A percentile compares a stretch with the other conserved stretches of the same genome.
Evolutionary conservation across 352 stramenopile genomes (phyloP).

Genomic region (Phytophthora vignae): DNA sequence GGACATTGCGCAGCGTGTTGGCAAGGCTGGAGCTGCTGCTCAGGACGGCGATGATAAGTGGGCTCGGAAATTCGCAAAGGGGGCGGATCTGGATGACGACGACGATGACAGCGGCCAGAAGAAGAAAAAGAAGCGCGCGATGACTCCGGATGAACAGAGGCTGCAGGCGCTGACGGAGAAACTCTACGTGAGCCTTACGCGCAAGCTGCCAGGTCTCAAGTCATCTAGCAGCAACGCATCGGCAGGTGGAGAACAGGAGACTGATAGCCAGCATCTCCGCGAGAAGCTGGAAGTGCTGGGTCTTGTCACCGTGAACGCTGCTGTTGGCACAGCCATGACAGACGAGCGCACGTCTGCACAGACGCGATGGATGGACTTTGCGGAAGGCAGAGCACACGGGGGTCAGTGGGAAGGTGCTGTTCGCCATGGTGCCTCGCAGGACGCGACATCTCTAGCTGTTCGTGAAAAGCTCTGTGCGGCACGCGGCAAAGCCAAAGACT

Average conservation of each 20-base stretch:
- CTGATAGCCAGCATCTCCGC: conserved; percentile 47
- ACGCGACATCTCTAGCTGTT: conserved; percentile 67
- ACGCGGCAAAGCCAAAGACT: conserved; percentile 18
- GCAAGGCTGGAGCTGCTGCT: conserved; percentile 18
- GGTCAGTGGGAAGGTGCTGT: conserved; percentile 73
- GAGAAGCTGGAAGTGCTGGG: conserved; percentile 77
- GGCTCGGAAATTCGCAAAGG: conserved; percentile 63
- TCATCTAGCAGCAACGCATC: background rate
- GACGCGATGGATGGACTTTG: conserved; percentile 87
- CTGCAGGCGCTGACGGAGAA: conserved; percentile 78
- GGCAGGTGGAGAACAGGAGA: conserved; percentile 8
- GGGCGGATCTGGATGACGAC: conserved; percentile 56
- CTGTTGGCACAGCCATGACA: conserved; percentile 56
- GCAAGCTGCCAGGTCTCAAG: conserved; percentile 32
- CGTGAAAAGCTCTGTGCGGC: conserved; percentile 49
- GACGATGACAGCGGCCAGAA: conserved; percentile 51
- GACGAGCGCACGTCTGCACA: conserved; percentile 76
- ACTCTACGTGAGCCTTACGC: conserved; percentile 64
- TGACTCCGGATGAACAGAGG: conserved; percentile 73
- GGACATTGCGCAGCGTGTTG: conserved; percentile 54
- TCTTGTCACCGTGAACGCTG: conserved; percentile 65
- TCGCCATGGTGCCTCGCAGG: conserved; percentile 81
- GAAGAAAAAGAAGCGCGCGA: conserved; percentile 47
- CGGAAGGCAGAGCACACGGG: conserved; percentile 48
- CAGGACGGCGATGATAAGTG: conserved; percentile 63